Base-by-base conservation (phyloP, 768 basidiomycete genomes). In the Hygrocybe punicea region DNA sequence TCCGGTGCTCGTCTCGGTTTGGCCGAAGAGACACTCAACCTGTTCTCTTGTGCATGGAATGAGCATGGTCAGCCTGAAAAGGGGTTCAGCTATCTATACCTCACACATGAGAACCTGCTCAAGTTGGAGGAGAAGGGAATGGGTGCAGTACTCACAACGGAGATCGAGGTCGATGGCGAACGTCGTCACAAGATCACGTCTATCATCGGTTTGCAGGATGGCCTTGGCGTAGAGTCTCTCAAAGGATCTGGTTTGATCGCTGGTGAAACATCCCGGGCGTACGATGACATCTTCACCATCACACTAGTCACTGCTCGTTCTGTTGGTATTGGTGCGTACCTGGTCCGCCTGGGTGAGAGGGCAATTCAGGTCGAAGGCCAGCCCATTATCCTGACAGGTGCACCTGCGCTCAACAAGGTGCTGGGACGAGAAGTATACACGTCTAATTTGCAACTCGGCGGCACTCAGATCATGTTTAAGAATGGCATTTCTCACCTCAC, bases 381-480 rank as follows among this genome's bases (percentile, higher is more conserved):
- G 65, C 97, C 97, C 2, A 98, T 99, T 76, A 99, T 99, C 71
- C 84, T 99, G 59, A 99, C 97, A 13, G 97, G 97, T 63, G 96
- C 96, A 24, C 85, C 85, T 6, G 97, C 97, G 4, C 83, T 99
- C 62, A 99, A 98, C 83, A 98, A 99, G 75, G 97, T 99, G 5
- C 85, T 99, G 42, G 97, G 97, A 59, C 90, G 97, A 49, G 97
- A 98, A 72, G 97, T 99, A 46, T 98, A 99, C 71, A 98, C 97
- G 8, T 97, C 94, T 54, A 98, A 98, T 72, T 73, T 99, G 63
- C 97, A 98, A 72, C 90, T 99, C 58, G 97, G 97, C 61, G 97
- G 97, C 54, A 98, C 97, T n/a, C 97, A 99, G 68, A 98, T 99
- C 79, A 98, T 99, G 97, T 91, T 93, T 84, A 98, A 98, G 84